These are phyloP conservation scores for Forsythia suspensa DNA, from an alignment of 257 asterid genomes.

Conservation along the genomic window DNA sequence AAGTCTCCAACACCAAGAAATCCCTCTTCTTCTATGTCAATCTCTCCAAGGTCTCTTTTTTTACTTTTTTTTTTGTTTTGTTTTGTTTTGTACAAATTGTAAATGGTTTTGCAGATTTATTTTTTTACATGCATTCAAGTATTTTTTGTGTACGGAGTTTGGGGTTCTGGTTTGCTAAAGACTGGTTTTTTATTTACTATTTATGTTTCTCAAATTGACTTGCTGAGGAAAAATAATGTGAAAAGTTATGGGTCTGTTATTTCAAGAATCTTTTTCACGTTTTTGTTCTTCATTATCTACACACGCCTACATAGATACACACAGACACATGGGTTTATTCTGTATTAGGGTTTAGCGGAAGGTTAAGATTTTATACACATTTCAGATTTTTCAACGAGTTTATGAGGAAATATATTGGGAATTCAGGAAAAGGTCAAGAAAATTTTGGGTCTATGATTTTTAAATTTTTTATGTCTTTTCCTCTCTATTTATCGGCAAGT, in stretches of 20 bases:
- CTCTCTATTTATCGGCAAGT: neutral
- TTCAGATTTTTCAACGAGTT: neutral
- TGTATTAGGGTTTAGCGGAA: neutral
- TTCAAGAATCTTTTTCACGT: neutral
- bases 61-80: neutral
- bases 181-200: neutral
- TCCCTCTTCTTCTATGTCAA: conserved; percentile 50
- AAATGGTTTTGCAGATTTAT: neutral
- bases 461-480: neutral
- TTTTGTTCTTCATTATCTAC: neutral
- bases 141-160: neutral
- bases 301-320: neutral
- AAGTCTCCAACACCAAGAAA: conserved; percentile 50
- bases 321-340: neutral
- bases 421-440: neutral
- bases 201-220: neutral
- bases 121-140: neutral
- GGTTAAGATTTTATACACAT: neutral
- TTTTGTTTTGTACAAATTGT: neutral
- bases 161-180: neutral
- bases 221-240: neutral
- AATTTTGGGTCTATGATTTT: neutral
- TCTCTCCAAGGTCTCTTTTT: conserved; percentile 38
- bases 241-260: neutral
- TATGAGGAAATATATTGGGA: neutral